phyloP scores from a whole-genome alignment of 495 filamentous ascomycete genomes.

The Hypoxylon crocopeplum region DNA sequence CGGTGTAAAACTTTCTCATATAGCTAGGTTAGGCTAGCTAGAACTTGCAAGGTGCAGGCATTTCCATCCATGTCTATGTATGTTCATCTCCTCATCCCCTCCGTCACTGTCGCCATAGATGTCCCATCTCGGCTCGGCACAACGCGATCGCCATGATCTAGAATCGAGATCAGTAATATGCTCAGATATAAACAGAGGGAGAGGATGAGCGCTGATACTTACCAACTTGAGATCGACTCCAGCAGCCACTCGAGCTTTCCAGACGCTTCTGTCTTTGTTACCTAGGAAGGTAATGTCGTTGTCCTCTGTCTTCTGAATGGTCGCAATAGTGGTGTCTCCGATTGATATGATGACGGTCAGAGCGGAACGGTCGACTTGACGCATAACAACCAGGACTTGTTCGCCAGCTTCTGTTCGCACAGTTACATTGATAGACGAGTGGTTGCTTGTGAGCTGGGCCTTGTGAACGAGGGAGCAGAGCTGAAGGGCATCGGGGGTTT shows the following conservation, averaged over 20 bases:
- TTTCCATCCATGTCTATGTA: too few relatives aligned
- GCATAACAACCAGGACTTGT: background rate
- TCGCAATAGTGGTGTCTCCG: background rate
- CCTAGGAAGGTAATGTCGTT: background rate
- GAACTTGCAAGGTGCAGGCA: too few relatives aligned
- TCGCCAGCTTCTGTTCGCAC: background rate
- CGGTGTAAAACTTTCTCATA: too few relatives aligned
- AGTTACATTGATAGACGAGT: constrained; percentile 4
- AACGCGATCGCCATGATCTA: background rate
- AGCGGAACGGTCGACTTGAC: background rate
- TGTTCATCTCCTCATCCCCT: too few relatives aligned
- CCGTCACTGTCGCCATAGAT: constrained; percentile 17
- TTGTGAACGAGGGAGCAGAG: constrained; percentile 6
- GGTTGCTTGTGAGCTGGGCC: background rate
- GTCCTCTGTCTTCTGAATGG: background rate
- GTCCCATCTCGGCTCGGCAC: constrained; percentile 5
- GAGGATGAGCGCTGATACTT: too few relatives aligned
- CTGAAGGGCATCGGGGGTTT: background rate
- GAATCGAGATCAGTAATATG: too few relatives aligned
- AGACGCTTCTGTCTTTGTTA: background rate
- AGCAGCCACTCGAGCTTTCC: background rate
- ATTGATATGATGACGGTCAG: background rate
- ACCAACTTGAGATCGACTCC: background rate
- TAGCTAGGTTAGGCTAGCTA: too few relatives aligned
- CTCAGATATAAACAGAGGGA: too few relatives aligned